Evolutionary conservation across 1,284 basidiomycete genomes (phyloP).

Genomic region (Rhodotorula sp.): DNA sequence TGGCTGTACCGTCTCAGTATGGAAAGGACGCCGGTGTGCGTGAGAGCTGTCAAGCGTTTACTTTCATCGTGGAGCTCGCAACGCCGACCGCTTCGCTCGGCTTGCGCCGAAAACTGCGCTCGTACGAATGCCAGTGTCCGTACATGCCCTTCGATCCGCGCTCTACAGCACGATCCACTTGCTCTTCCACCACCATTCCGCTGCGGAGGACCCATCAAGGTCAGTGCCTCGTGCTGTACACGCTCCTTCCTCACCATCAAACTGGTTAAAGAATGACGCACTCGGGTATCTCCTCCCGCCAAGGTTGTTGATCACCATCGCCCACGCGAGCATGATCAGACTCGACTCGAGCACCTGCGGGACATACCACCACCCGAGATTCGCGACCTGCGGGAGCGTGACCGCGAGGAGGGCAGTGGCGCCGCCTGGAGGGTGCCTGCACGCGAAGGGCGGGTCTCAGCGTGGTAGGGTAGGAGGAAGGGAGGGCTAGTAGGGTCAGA

Average conservation of each 20-base stretch:
- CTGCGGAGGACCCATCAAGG: not conserved
- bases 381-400: slow-evolving; percentile 33
- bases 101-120: no score
- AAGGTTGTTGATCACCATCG: slow-evolving; percentile 47
- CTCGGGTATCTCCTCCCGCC: slow-evolving; percentile 33
- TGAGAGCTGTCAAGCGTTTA: no score
- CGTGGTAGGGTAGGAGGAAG: not conserved
- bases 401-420: slow-evolving; percentile 43
- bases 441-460: not conserved
- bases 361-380: slow-evolving; percentile 31
- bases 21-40: no score
- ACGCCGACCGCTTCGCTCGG: no score
- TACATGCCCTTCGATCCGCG: no score
- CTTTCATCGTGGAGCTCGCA: no score
- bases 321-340: slow-evolving; percentile 46
- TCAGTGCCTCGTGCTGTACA: no score
- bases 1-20: no score
- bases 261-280: no score
- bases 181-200: slow-evolving; percentile 12
- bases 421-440: slow-evolving; percentile 45
- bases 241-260: no score
- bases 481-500: no score
- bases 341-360: slow-evolving; percentile 28
- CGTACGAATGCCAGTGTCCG: no score
- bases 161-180: slow-evolving; percentile 11